These are phyloP conservation scores for Hymenoscyphus repandus DNA, from an alignment of 2,329 filamentous ascomycete species.

Conservation along the genomic window DNA sequence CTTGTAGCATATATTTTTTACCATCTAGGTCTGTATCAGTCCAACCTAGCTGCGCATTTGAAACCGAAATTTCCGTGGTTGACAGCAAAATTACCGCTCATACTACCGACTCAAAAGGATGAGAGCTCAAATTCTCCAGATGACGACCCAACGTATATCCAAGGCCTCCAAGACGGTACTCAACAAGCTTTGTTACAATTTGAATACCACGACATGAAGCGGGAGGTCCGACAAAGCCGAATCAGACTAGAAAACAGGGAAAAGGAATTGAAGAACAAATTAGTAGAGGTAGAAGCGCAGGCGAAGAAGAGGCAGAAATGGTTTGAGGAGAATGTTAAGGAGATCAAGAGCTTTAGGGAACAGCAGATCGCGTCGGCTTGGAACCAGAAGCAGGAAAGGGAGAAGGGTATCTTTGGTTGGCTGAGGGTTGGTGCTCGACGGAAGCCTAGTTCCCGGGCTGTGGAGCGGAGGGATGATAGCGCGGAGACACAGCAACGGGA, in stretches of 20 bases:
- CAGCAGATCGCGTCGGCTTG: slow-evolving; percentile 1
- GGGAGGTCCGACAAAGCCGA: neutral
- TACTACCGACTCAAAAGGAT: too few relatives aligned
- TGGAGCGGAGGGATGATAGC: neutral
- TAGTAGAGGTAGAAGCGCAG: slow-evolving; percentile 1
- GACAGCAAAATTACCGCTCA: too few relatives aligned
- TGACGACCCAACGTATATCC: neutral
- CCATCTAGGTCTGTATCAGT: neutral
- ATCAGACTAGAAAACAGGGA: neutral
- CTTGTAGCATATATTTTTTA: slow-evolving; percentile 4
- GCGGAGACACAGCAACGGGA: neutral
- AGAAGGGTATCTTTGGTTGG: neutral
- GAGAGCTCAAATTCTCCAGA: too few relatives aligned
- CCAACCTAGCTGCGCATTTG: too few relatives aligned
- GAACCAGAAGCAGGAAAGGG: neutral
- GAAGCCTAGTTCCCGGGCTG: neutral
- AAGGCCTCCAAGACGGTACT: slow-evolving; percentile 2
- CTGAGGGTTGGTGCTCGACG: neutral
- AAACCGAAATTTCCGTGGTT: too few relatives aligned
- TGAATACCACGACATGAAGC: neutral
- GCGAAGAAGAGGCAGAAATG: neutral
- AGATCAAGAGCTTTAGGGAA: slow-evolving; percentile 3
- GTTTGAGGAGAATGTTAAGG: neutral
- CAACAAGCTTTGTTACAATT: neutral
- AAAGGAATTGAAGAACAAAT: neutral